phyloP scores from a whole-genome alignment of 176 grass and related monocot genomes.

The Paspalum vaginatum region DNA sequence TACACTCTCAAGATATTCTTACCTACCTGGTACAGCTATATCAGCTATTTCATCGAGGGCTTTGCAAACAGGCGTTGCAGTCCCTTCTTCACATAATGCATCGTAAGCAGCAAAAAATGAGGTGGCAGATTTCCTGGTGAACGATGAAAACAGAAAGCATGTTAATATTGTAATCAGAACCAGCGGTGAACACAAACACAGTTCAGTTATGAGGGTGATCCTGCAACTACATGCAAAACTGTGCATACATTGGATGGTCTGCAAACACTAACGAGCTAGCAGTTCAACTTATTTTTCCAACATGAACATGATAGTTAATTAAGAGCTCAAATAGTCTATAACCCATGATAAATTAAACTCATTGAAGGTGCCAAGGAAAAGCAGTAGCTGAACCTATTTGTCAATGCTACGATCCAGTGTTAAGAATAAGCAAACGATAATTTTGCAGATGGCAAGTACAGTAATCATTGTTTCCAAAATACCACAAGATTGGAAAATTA shows the following conservation, averaged over 20 bases:
- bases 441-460: background rate
- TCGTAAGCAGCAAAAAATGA: constrained; percentile 98
- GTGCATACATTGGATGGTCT: background rate
- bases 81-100: constrained; percentile 93
- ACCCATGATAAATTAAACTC: background rate
- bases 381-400: background rate
- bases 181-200: constrained; percentile 4
- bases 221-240: constrained; percentile 14
- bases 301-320: background rate
- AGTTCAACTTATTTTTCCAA: constrained; percentile 2
- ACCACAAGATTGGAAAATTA: background rate
- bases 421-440: background rate
- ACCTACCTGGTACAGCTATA: constrained; percentile 74
- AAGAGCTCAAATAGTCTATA: background rate
- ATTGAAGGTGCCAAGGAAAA: background rate
- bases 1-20: constrained; percentile 12
- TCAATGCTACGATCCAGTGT: background rate
- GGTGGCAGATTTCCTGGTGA: constrained; percentile 80
- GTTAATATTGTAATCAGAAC: background rate
- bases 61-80: constrained; percentile 88
- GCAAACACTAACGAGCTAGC: background rate
- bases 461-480: background rate
- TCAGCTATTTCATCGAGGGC: constrained; percentile 96
- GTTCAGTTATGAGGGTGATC: background rate
- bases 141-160: constrained; percentile 35